Evolutionary conservation across 2,329 filamentous ascomycete species (phyloP), one percentile per base, ranked within the genome.

Genomic region (Venturia asperata): DNA sequence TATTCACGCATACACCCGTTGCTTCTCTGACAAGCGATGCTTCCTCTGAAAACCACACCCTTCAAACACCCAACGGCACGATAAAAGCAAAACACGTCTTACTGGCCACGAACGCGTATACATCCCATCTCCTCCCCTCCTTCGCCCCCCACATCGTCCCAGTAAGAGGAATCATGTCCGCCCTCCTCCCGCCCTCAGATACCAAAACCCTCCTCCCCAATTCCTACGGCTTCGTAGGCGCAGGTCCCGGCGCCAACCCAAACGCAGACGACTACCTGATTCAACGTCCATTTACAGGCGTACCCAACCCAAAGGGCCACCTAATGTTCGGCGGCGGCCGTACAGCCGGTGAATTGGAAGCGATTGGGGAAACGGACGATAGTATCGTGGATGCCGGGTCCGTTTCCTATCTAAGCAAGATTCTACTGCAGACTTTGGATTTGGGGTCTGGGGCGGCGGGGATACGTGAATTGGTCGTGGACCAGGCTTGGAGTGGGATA

Each of bases 61-160:
- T 64, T 72, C 3, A 92, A 89, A 95, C 91, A 0, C 75, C 80
- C 0, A 85, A 91, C 27, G 92, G 91, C n/a, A 78, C 76, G 52
- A 81, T 95, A 65, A 73, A 73, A 0, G 81, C 91, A 0, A 77
- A 78, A 15, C 81, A 83, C 42, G 84, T 96, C 24, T 81, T 96
- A 21, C 82, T 96, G 19, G 88, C 90, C 5, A 93, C 89, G 0
- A 96, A 96, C 72, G 92, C 81, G 3, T 95, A 96, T 74, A 92
- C 91, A 0, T 90, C 90, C 1, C 82, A 87, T 67, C 80, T 96
- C 4, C 77, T 93, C 1, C 90, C 90, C 0, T 72, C 78, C 42
- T 87, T 93, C 69, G 79, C 83, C 10, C 84, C 87, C 68, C 80
- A 92, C 10, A 88, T 96, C 68, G 84, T 92, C 2, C 92, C 92